Evolutionary conservation across 352 stramenopile species (phyloP), one percentile per base, ranked within the genome.

Genomic region (Phytopythium montanum): DNA sequence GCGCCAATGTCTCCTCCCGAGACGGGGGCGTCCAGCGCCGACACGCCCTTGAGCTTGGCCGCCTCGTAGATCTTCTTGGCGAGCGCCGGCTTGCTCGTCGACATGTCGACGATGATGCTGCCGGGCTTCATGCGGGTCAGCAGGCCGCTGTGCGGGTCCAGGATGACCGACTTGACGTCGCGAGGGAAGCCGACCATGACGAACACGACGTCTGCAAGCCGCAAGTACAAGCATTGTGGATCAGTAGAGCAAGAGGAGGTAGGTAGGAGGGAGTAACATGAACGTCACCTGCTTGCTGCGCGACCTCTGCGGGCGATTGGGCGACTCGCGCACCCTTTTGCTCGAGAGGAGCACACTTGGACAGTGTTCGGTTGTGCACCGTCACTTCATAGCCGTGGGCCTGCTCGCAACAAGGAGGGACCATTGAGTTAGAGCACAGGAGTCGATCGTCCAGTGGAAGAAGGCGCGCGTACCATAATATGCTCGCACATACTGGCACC

Each of bases 101-200:
- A 96, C 88, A 96, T 96, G 59, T 97, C 90, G 44, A 96, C 85
- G 58, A 96, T 84, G 59, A 97, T 85, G 9, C 87, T 80, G 23
- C 83, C 87, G 31, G 75, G 67, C 58, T 90, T 87, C 71, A 95
- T 87, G 50, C 66, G 70, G n/a, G 79, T 79, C 0, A 95, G 66
- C 44, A 87, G 46, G 45, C 85, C 85, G 18, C 70, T 86, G 25
- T 88, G 62, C 0, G 81, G 69, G 46, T 91, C 85, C 19, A 88
- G 59, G 31, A 95, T 85, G 12, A 95, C 83, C 3, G 79, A 76
- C 23, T 81, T 77, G 19, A 97, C 89, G 41, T 97, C 89, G 19
- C 69, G 80, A 10, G 89, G 89, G 63, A 91, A 96, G 7, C 88
- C 89, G 26, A 96, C 89, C 54, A 97, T 97, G 45, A 87, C 74